phyloP scores from a whole-genome alignment of 257 asterid genomes.

The Datura wrightii region DNA sequence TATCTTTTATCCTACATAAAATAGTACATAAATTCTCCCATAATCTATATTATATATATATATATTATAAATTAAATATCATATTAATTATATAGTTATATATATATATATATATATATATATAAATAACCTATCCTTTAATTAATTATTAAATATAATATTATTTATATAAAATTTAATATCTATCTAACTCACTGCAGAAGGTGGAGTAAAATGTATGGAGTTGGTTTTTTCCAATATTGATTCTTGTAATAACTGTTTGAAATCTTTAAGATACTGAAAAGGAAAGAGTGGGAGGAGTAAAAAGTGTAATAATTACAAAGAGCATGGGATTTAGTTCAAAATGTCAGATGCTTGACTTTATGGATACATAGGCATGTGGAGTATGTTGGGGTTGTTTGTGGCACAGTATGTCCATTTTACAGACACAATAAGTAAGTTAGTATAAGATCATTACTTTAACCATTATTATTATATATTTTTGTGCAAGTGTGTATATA shows the following conservation, averaged over 20 bases:
- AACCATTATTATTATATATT: no score
- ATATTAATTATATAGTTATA: no score
- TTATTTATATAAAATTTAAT: no score
- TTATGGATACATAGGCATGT: slow-evolving; percentile 48
- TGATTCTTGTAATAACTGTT: not conserved
- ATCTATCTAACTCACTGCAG: no score
- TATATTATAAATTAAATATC: no score
- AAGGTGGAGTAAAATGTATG: no score
- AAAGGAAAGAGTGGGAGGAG: slow-evolving; percentile 30
- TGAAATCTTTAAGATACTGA: not conserved
- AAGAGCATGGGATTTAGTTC: slow-evolving; percentile 31
- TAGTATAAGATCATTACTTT: not conserved
- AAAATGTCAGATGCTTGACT: slow-evolving; percentile 51
- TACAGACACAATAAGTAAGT: slow-evolving; percentile 29
- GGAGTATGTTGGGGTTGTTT: slow-evolving; percentile 38
- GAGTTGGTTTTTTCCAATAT: not conserved
- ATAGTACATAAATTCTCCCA: no score
- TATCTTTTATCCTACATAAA: no score
- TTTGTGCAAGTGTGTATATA: not conserved
- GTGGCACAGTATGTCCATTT: slow-evolving; percentile 22
- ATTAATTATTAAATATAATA: no score
- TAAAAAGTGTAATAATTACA: slow-evolving; percentile 11
- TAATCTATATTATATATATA: no score
- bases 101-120: no score
- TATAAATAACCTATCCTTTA: no score